phyloP scores from a whole-genome alignment of 2,329 filamentous ascomycete genomes.

The Aureobasidium melanogenum region DNA sequence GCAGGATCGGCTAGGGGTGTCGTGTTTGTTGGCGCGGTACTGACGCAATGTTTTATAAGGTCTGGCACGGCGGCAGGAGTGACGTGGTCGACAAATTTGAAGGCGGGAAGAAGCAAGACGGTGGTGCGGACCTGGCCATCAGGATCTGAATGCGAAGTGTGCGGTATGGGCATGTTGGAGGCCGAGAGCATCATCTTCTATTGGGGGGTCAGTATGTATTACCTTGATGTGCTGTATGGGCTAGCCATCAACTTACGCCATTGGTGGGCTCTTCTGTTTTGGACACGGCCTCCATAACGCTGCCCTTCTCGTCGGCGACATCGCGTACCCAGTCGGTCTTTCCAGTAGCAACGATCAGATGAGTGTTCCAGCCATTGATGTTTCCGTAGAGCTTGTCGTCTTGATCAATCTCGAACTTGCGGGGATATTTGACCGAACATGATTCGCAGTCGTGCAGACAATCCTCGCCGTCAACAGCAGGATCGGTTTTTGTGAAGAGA shows the following conservation, averaged over 20 bases:
- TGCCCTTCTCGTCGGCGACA: slow-evolving; percentile 72
- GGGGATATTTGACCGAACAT: slow-evolving; percentile 73
- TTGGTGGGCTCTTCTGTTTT: slow-evolving; percentile 51
- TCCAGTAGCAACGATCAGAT: slow-evolving; percentile 86
- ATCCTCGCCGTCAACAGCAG: slow-evolving; percentile 75
- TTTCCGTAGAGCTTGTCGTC: slow-evolving; percentile 73
- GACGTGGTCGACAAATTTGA: slow-evolving; percentile 74
- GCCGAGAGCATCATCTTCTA: slow-evolving; percentile 76
- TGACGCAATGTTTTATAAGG: slow-evolving; percentile 63
- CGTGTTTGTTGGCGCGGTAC: slow-evolving; percentile 63
- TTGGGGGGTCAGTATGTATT: slow-evolving; percentile 16
- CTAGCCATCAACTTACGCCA: slow-evolving; percentile 45
- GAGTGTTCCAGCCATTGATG: slow-evolving; percentile 79
- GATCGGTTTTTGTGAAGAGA: slow-evolving; percentile 67
- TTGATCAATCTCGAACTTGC: slow-evolving; percentile 63
- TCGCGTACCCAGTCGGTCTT: slow-evolving; percentile 92
- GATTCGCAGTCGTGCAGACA: slow-evolving; percentile 79
- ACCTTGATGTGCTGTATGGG: neutral
- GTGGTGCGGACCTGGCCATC: slow-evolving; percentile 57
- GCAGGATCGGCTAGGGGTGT: slow-evolving; percentile 42
- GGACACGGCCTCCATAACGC: slow-evolving; percentile 46
- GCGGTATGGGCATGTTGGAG: slow-evolving; percentile 78
- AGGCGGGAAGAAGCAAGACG: slow-evolving; percentile 75
- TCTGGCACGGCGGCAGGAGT: slow-evolving; percentile 64
- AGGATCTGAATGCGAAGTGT: slow-evolving; percentile 51